Base-by-base conservation (phyloP, 352 stramenopile species). In the Thalassiosira mediterranea region DNA sequence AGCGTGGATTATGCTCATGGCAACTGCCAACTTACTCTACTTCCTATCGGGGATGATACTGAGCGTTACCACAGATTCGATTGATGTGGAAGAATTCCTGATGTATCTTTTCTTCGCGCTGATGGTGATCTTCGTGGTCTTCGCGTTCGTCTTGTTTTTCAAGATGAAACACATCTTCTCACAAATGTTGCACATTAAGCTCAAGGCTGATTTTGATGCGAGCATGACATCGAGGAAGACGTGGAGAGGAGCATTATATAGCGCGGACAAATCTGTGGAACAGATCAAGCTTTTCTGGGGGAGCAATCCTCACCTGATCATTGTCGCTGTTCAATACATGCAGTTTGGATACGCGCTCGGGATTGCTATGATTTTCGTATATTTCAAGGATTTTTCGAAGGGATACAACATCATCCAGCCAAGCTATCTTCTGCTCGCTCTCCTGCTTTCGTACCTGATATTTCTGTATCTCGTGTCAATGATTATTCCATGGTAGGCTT, bases 301-400 rank as follows among this genome's bases (percentile, higher is more conserved):
- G 67, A 37, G 69, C n/a, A 80, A 82, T 65, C 88, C 88, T 21
- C 51, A 76, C 4, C 53, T 85, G 1, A 84, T 93, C n/a, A 89
- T 90, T 71, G 57, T 76, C 3, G 26, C 81, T n/a, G 83, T 84
- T 28, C 88, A 93, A 63, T 90, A 87, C 32, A 89, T 89, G 77
- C 82, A 92, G 46, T 91, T 93, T 79, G 88, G 85, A 44, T 93
- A 87, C 62, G 85, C 88, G 15, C 57, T 91, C n/a, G 77, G 68
- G 17, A 42, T 91, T 19, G 60, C 80, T 4, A 65, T 87, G 47
- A 67, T 91, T 38, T 79, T 91, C 26, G 86, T 88, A 10, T 91
- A 75, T 65, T 69, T 49, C 42, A 54, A 78, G 59, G n/a, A 76
- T 37, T 54, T 83, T 34, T 7, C 23, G 1, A 53, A 65, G 26